Percentiles rank a stretch among this genome's conserved stretches.
Conservation (phyloP, 176 grass and related monocot genomes). For the Melocanna baccifera region DNA sequence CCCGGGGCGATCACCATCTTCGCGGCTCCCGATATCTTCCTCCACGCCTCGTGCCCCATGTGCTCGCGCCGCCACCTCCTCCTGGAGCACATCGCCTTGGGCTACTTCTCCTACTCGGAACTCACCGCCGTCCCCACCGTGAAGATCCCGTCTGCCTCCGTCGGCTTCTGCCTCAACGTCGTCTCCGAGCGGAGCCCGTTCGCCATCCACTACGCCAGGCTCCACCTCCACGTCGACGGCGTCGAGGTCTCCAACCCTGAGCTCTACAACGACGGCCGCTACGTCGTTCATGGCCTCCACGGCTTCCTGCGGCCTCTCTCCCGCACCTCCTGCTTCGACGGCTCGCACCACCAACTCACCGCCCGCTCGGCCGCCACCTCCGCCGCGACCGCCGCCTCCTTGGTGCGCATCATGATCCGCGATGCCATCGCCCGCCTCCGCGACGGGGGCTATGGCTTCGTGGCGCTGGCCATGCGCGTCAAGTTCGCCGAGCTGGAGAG, state of each 20-base stretch:
- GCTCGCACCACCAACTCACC: slow-evolving; percentile 19
- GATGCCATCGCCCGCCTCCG: slow-evolving; percentile 65
- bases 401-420: slow-evolving; percentile 59
- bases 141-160: slow-evolving; percentile 53
- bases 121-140: slow-evolving; percentile 35
- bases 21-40: slow-evolving; percentile 46
- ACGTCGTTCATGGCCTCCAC: slow-evolving; percentile 63
- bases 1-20: slow-evolving; percentile 63
- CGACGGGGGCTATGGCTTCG: slow-evolving; percentile 55
- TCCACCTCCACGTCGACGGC: slow-evolving; percentile 62
- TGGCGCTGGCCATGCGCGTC: slow-evolving; percentile 67
- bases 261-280: slow-evolving; percentile 69
- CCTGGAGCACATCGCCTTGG: slow-evolving; percentile 61
- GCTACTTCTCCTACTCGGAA: slow-evolving; percentile 54
- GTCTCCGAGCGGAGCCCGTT: slow-evolving; percentile 33
- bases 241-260: slow-evolving; percentile 59
- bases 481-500: slow-evolving; percentile 61
- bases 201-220: slow-evolving; percentile 31
- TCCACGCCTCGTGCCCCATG: slow-evolving; percentile 43
- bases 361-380: slow-evolving; percentile 18
- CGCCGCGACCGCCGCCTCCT: slow-evolving; percentile 20
- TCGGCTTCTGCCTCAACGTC: slow-evolving; percentile 59
- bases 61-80: slow-evolving; percentile 53
- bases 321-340: slow-evolving; percentile 44
- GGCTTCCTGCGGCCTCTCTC: slow-evolving; percentile 54